phyloP scores from a whole-genome alignment of 2,329 filamentous ascomycete species.

The Pestalotiopsis sp. region DNA sequence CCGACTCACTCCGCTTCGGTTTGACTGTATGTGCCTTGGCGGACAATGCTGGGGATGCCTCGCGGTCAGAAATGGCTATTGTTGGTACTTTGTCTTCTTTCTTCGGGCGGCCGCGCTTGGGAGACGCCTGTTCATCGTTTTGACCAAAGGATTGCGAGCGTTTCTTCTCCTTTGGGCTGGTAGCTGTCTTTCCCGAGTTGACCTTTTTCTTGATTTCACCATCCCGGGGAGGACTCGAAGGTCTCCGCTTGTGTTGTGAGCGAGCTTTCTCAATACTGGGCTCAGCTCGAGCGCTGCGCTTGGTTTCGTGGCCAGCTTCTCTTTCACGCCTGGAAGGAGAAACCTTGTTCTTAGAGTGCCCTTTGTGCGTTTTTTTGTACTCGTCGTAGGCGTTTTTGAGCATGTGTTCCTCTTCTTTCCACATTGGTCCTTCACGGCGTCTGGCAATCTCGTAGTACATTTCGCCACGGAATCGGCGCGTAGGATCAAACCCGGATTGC shows the following conservation, averaged over 20 bases:
- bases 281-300: slow-evolving; percentile 44
- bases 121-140: slow-evolving; percentile 46
- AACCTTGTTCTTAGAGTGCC: slow-evolving; percentile 43
- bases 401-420: slow-evolving; percentile 83
- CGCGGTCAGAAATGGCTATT: slow-evolving; percentile 51
- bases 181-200: slow-evolving; percentile 31
- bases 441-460: slow-evolving; percentile 87
- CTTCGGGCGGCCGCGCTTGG: slow-evolving; percentile 53
- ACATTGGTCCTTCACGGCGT: slow-evolving; percentile 79
- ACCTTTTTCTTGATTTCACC: slow-evolving; percentile 44
- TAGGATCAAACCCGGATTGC: slow-evolving; percentile 80
- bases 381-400: slow-evolving; percentile 75
- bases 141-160: slow-evolving; percentile 43
- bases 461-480: slow-evolving; percentile 71
- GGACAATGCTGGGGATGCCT: slow-evolving; percentile 46
- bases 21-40: slow-evolving; percentile 47
- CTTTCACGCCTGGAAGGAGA: slow-evolving; percentile 45
- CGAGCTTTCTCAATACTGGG: slow-evolving; percentile 42
- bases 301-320: slow-evolving; percentile 43
- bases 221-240: slow-evolving; percentile 50
- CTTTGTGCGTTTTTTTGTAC: slow-evolving; percentile 54
- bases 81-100: slow-evolving; percentile 54
- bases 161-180: slow-evolving; percentile 51
- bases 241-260: slow-evolving; percentile 42
- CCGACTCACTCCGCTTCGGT: slow-evolving; percentile 54